These are phyloP conservation scores for Globisporangium paddicum DNA, from an alignment of 352 stramenopile genomes.

Conservation along the genomic window DNA sequence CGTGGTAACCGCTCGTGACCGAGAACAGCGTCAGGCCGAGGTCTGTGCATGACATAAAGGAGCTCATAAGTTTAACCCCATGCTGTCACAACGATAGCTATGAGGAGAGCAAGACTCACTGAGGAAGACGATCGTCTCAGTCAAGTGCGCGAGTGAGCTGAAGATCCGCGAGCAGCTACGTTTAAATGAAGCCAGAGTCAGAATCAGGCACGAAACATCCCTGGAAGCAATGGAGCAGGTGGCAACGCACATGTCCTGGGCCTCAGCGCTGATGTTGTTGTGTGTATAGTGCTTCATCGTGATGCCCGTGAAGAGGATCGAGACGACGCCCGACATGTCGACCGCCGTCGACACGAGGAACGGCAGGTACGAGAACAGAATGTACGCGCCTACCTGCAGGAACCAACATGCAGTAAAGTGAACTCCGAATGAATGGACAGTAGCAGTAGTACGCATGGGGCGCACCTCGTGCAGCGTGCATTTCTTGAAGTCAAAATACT, in stretches of 20 bases:
- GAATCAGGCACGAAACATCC: background rate
- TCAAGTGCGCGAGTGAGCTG: constrained; percentile 85
- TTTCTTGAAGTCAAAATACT: constrained; percentile 84
- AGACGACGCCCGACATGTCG: constrained; percentile 90
- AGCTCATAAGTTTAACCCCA: background rate
- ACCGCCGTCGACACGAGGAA: constrained; percentile 71
- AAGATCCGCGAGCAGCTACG: constrained; percentile 79
- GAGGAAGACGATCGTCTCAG: constrained; percentile 92
- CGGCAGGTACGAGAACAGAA: constrained; percentile 84
- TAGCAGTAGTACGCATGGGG: background rate
- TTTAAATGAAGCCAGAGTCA: background rate
- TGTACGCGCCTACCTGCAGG: constrained; percentile 44
- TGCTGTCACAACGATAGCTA: background rate
- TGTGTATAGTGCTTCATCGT: constrained; percentile 87
- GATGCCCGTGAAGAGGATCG: constrained; percentile 92
- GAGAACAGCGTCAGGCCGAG: constrained; percentile 89
- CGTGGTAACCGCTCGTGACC: constrained; percentile 63
- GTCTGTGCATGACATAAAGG: constrained; percentile 32
- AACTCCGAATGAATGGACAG: background rate
- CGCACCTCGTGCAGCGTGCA: constrained; percentile 82
- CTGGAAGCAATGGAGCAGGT: background rate
- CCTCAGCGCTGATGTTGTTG: constrained; percentile 79
- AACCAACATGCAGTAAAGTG: background rate
- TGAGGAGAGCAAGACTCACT: constrained; percentile 43
- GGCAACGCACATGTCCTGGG: constrained; percentile 69